Conservation (phyloP, 305 asterid genomes). For the Solanum hybrid region DNA sequence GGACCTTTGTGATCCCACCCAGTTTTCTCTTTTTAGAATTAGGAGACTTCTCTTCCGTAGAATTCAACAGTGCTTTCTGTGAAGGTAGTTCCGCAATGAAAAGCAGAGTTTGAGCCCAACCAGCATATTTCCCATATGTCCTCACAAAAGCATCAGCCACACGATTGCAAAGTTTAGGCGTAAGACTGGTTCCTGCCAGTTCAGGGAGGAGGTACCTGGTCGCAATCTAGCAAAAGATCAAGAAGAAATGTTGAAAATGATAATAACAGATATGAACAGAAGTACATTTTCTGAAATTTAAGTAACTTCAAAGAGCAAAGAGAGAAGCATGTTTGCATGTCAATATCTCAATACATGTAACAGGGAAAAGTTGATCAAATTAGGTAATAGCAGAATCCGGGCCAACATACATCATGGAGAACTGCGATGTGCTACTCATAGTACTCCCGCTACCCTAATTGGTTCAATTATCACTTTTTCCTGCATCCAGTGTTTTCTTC, state of each 20-base stretch:
- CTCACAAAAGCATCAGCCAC: constrained; percentile 82
- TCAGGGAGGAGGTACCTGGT: constrained; percentile 85
- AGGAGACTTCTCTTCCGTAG: constrained; percentile 16
- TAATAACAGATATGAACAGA: neutral
- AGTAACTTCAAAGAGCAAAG: neutral
- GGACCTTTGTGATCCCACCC: constrained; percentile 3
- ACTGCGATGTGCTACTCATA: neutral
- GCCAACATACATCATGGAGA: neutral
- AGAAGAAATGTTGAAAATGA: constrained; percentile 3
- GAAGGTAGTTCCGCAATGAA: constrained; percentile 90
- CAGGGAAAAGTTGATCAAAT: neutral
- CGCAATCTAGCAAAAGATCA: constrained; percentile 49
- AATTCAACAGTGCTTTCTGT: constrained; percentile 52
- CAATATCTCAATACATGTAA: neutral
- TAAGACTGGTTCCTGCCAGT: constrained; percentile 67
- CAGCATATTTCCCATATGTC: constrained; percentile 90
- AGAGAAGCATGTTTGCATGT: neutral
- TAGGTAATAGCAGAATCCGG: neutral
- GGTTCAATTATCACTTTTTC: neutral
- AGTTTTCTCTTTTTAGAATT: constrained; percentile 22
- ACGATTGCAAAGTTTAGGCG: constrained; percentile 42
- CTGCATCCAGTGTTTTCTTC: neutral
- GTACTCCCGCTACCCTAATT: neutral
- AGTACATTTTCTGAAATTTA: neutral
- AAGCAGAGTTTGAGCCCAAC: constrained; percentile 97